Percentiles rank a stretch among this genome's conserved stretches.
These are phyloP conservation scores for Calophaca sinica DNA, from an alignment of 306 rosid genomes.

Conservation along the genomic window DNA sequence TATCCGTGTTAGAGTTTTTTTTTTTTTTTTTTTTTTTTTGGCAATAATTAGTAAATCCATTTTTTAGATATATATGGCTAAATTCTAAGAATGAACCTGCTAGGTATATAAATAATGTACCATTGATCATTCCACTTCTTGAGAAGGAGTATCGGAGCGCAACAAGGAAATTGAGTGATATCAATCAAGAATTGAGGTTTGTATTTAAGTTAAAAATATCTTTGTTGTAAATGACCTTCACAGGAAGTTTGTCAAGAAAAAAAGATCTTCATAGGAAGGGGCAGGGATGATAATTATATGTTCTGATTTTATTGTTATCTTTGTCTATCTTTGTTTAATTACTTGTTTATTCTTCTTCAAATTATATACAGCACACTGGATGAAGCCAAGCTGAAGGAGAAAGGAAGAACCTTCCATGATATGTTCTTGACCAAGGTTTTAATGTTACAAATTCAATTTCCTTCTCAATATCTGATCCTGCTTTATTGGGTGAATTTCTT, in stretches of 20 bases:
- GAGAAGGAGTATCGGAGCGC: conserved; percentile 89
- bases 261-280: conserved; percentile 24
- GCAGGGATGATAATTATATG: conserved; percentile 3
- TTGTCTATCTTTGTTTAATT: conserved; percentile 19
- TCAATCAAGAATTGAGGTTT: conserved; percentile 89
- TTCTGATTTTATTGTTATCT: conserved; percentile 8
- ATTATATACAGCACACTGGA: conserved; percentile 73
- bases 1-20: neutral
- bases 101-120: conserved; percentile 93
- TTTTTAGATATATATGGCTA: conserved; percentile 25
- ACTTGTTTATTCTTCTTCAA: conserved; percentile 42
- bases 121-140: conserved; percentile 93
- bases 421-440: conserved; percentile 92
- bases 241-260: neutral
- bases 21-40: conserved; percentile 1
- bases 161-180: conserved; percentile 75
- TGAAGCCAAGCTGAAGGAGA: conserved; percentile 95
- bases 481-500: conserved; percentile 34
- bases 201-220: conserved; percentile 33
- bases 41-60: neutral
- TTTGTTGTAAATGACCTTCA: conserved; percentile 19
- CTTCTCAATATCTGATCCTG: conserved; percentile 31
- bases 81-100: conserved; percentile 49
- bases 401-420: conserved; percentile 92
- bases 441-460: conserved; percentile 37